A percentile compares a stretch with the other conserved stretches of the same genome.
Evolutionary conservation across 768 basidiomycete species (phyloP).

Genomic region (Serendipita vermifera): DNA sequence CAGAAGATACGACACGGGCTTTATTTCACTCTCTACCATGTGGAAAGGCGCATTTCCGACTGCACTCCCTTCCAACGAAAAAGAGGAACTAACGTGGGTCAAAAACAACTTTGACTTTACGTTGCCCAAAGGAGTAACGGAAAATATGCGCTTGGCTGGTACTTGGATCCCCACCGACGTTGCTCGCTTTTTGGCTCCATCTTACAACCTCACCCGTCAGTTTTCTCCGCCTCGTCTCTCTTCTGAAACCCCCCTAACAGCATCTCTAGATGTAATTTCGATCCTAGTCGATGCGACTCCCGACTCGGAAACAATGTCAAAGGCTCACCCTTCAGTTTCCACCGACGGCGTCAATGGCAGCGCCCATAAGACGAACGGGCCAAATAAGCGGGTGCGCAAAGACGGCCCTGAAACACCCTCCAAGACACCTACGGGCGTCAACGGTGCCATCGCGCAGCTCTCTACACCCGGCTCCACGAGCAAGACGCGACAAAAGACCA

Average conservation of each 20-base stretch:
- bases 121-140: slow-evolving; percentile 58
- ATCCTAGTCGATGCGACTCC: slow-evolving; percentile 18
- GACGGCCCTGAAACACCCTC: slow-evolving; percentile 11
- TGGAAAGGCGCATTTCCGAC: slow-evolving; percentile 87
- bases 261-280: slow-evolving; percentile 10
- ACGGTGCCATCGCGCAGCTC: slow-evolving; percentile 24
- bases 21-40: slow-evolving; percentile 89
- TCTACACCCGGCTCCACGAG: not conserved
- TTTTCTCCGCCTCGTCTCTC: slow-evolving; percentile 8
- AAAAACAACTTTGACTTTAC: slow-evolving; percentile 61
- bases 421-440: slow-evolving; percentile 20
- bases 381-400: slow-evolving; percentile 12
- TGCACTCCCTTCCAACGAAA: slow-evolving; percentile 64
- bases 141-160: slow-evolving; percentile 66
- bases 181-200: slow-evolving; percentile 53
- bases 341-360: slow-evolving; percentile 25
- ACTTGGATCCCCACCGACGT: slow-evolving; percentile 64
- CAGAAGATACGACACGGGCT: slow-evolving; percentile 84
- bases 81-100: slow-evolving; percentile 69
- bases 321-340: no score
- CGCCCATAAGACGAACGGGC: slow-evolving; percentile 21
- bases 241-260: not conserved
- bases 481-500: slow-evolving; percentile 18
- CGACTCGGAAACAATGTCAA: slow-evolving; percentile 14
- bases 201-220: slow-evolving; percentile 39